A percentile compares a stretch with the other conserved stretches of the same genome.
These are phyloP conservation scores for Ceratobasidium sp. DNA, from an alignment of 1,284 basidiomycete species.

Conservation along the genomic window DNA sequence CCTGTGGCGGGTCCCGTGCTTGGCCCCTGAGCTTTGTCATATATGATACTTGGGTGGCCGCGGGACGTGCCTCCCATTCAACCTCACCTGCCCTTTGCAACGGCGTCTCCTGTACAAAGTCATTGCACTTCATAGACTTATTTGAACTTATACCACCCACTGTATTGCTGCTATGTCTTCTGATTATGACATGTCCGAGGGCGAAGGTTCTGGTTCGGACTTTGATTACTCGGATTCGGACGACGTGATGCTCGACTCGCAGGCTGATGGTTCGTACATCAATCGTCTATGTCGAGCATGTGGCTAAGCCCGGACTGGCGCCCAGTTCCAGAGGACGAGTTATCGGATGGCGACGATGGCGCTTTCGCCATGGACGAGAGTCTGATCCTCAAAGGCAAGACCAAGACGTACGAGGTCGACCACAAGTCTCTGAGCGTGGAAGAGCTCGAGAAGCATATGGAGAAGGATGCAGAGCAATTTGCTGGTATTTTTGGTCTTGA, in stretches of 20 bases:
- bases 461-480: constrained; percentile 84
- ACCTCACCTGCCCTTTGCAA: constrained; percentile 39
- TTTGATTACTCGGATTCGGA: constrained; percentile 74
- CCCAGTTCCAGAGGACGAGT: constrained; percentile 43
- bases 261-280: constrained; percentile 36
- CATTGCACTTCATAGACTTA: neutral
- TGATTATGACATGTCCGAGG: constrained; percentile 65
- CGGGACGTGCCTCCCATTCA: constrained; percentile 18
- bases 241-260: constrained; percentile 53
- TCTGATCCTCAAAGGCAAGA: constrained; percentile 63
- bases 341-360: constrained; percentile 57
- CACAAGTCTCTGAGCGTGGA: constrained; percentile 79
- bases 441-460: constrained; percentile 82
- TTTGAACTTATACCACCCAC: constrained; percentile 8
- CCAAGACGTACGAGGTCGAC: constrained; percentile 82
- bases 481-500: constrained; percentile 87
- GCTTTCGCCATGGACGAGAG: constrained; percentile 68
- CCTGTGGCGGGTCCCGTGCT: constrained; percentile 5
- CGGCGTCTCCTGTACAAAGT: constrained; percentile 16
- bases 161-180: constrained; percentile 67
- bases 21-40: constrained; percentile 43
- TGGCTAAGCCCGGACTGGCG: neutral
- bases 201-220: constrained; percentile 42
- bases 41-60: constrained; percentile 3
- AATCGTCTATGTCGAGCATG: constrained; percentile 2